Percentiles rank a stretch among this genome's conserved stretches.
These are phyloP conservation scores for Cladorrhinum samala DNA, from an alignment of 495 filamentous ascomycete genomes.

Conservation along the genomic window DNA sequence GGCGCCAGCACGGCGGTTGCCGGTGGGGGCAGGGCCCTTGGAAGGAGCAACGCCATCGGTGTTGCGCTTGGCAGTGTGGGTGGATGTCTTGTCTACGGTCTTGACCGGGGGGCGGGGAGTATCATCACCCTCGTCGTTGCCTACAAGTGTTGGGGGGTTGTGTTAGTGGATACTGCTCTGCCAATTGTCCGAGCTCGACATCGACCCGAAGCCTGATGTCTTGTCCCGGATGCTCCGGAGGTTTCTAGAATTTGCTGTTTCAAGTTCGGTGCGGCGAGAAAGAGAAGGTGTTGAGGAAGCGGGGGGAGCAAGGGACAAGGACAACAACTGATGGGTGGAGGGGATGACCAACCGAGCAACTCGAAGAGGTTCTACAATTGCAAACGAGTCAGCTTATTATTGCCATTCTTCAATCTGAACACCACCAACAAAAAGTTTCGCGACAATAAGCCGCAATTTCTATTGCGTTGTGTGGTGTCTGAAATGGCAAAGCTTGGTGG, in stretches of 20 bases:
- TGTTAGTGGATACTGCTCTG: slow-evolving; percentile 18
- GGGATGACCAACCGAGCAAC: slow-evolving; percentile 62
- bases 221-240: not conserved
- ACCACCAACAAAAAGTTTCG: no score
- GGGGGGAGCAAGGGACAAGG: slow-evolving; percentile 33
- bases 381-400: slow-evolving; percentile 20
- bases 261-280: slow-evolving; percentile 2
- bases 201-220: slow-evolving; percentile 1
- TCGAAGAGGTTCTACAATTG: slow-evolving; percentile 71
- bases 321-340: slow-evolving; percentile 22
- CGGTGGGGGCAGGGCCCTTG: slow-evolving; percentile 33
- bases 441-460: no score
- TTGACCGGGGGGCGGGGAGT: slow-evolving; percentile 71
- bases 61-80: slow-evolving; percentile 84
- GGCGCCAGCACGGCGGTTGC: slow-evolving; percentile 50
- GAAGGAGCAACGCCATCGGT: slow-evolving; percentile 66
- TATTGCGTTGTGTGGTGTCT: no score
- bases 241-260: not conserved
- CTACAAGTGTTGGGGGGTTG: slow-evolving; percentile 38
- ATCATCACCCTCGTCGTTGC: slow-evolving; percentile 84
- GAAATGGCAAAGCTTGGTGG: no score
- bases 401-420: slow-evolving; percentile 13
- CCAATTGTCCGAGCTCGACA: slow-evolving; percentile 24
- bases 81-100: slow-evolving; percentile 76
- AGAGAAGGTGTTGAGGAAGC: slow-evolving; percentile 11